Base-by-base conservation (phyloP, 148 eudicot genomes). In the Selenicereus undatus region DNA sequence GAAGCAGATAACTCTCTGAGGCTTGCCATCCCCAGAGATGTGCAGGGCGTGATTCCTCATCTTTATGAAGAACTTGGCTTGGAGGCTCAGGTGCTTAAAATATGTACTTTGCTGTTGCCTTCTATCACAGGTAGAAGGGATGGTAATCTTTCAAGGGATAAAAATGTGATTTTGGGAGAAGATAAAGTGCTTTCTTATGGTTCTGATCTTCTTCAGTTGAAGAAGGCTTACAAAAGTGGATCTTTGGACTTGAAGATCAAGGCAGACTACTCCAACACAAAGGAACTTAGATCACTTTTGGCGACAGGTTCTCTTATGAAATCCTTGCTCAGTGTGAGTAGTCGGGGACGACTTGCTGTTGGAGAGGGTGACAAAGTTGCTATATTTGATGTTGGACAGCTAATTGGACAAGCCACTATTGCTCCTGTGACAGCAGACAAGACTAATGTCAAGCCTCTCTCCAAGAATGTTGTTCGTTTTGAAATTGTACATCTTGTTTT, bases 331-430 rank as follows among this genome's bases (percentile, higher is more conserved):
- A 92, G 94, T 83, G 96, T 92, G 78, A 94, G 94, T 84, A 87
- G 82, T 82, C 93, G 97, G 78, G 99, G 99, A 65, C 91, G 98
- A 75, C 94, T 97, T 80, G 99, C 99, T 86, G 99, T 93, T 81
- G 99, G 99, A 43, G 99, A 97, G 84, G 99, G 99, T 81, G 99
- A 97, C 81, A 97, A 90, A 84, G 99, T 97, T 81, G 94, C 99
- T 81, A 90, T 97, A 84, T 94, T 97, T 87, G 99, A 97, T 86
- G 97, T 97, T 83, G 98, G 98, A 39, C 99, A 97, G 86, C 88
- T 94, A 83, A 97, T 97, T 90, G 98, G 98, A 80, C 99, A 97
- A 81, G 98, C 99, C 76, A 94, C 97, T 52, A 86, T 89, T 87
- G 94, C 94, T 48, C 98, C 99, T 78, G 93, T 97, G 80, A 94